Evolutionary conservation across 306 rosid species (phyloP), one percentile per base, ranked within the genome.

Genomic region (Medicago arabica): DNA sequence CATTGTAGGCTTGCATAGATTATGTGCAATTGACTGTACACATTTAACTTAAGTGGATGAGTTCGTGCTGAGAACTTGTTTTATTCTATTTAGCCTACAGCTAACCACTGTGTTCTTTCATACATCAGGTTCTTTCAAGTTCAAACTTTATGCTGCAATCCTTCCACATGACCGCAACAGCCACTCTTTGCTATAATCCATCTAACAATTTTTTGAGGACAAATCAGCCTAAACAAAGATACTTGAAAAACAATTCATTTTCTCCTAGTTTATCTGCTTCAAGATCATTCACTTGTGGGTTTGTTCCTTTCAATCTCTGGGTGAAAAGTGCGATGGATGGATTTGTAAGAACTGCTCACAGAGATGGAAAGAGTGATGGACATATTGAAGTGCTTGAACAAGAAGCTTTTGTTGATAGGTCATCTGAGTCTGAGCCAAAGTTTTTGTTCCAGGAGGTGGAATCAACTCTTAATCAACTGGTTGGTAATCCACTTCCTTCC

Each of bases 401-500:
- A 40, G 96, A 92, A 80, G 76, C 83, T 50, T 67, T 79, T 7
- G 43, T 73, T 31, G 85, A 83, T 76, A 83, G 79, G 74, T 31
- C 86, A 9, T 75, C 88, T 4, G 65, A 77, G 58, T 62, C 82
- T 61, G 64, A 41, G 50, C 18, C 70, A 2, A 79, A 61, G 80
- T 31, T 69, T 67, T 39, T 58, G 21, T 34, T 57, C 55, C 74
- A 54, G 25, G 72, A 79, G 43, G 19, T 87, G 69, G 89, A 92
- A 54, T 67, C 93, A 2, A 80, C 69, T 2, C 85, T 89, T 43
- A 92, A 92, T 78, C 75, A 54, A 75, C 55, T 75, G 79, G 79
- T 75, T 36, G 16, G 79, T 75, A 47, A 46, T 61, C 60, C 17
- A 9, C 16, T 3, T 16, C 8, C 46, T 60, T 74, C 9, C 69